Conservation (phyloP, 2,329 filamentous ascomycete species). For the Microcyclospora tardicrescens region DNA sequence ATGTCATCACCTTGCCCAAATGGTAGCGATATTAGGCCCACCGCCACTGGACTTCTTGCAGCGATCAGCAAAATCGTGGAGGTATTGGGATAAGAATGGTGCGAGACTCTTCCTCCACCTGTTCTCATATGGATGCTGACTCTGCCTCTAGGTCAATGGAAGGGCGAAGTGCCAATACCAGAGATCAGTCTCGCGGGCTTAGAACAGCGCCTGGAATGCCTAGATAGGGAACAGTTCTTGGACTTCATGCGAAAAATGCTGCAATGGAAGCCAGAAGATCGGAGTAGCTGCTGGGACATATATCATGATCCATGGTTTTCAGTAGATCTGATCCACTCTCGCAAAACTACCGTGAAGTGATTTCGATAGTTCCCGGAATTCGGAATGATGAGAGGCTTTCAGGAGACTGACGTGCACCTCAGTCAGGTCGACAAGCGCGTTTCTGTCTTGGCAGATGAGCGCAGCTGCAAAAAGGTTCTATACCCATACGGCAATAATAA, state of each 20-base stretch:
- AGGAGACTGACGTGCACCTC: too few species aligned
- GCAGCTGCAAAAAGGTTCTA: too few species aligned
- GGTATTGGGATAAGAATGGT: conserved; percentile 14
- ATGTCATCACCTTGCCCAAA: conserved; percentile 14
- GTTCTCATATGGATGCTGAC: too few species aligned
- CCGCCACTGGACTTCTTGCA: conserved; percentile 14
- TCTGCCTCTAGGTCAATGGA: conserved; percentile 7
- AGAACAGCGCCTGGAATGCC: conserved; percentile 11
- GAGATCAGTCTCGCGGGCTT: conserved; percentile 5
- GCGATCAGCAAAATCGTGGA: conserved; percentile 6
- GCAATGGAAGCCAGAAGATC: conserved; percentile 24
- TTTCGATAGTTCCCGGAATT: too few species aligned
- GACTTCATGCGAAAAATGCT: conserved; percentile 24
- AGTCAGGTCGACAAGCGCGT: too few species aligned
- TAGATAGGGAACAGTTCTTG: conserved; percentile 7
- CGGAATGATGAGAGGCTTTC: too few species aligned
- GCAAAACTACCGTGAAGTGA: too few species aligned
- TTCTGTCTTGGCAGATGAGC: too few species aligned
- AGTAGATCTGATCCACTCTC: conserved; percentile 13
- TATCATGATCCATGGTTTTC: conserved; percentile 14
- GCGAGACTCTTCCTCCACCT: too few species aligned
- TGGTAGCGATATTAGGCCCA: conserved; percentile 15
- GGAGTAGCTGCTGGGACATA: conserved; percentile 12
- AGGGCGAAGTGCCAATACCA: conserved; percentile 9
- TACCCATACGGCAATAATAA: too few species aligned